Base-by-base conservation (phyloP, 148 eudicot species). In the Gaultheria prostrata region DNA sequence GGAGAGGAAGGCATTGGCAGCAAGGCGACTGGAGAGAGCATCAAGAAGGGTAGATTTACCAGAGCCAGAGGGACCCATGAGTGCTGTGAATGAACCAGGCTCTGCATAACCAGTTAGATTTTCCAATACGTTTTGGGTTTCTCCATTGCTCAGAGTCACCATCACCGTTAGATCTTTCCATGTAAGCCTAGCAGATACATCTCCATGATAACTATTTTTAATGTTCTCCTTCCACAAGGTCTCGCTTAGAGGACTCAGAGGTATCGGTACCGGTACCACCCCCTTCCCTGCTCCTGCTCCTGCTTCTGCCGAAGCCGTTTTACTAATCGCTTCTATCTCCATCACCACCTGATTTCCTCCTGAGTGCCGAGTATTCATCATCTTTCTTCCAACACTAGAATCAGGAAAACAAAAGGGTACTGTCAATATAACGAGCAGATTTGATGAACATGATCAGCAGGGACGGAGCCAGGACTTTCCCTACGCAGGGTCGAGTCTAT, bases 21-120 rank as follows among this genome's bases (percentile, higher is more conserved):
- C 95, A 5, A 97, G 94, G 2, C 99, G 93, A 33, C 94, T 86
- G 0, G 98, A 91, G 11, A 97, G 93, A 6, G 99, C 95, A 51
- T 97, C 99, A 14, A 97, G 93, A 6, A 97, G 89, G 0, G 99
- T 97, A 1, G 98, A 94, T 82, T 97, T 97, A 0, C 99, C 99
- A 1, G 98, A 94, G 13, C 99, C 99, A 20, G 99, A 97, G 2
- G 99, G 99, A 0, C 99, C 99, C 99, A 97, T 97, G 14, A 97
- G 93, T 4, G 97, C 97, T 0, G 98, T 97, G 65, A 97, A 91
- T 1, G 89, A 78, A 2, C 98, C 98, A 0, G 98, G 98, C 84
- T 94, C 99, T 5, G 99, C 99, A 75, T 94, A 97, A 0, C 99
- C 99, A 7, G 93, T 93, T 2, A 94, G 89, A 0, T 90, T 88